Percentiles rank a stretch among this genome's conserved stretches.
phyloP scores from a whole-genome alignment of 768 basidiomycete species.

The Scleroderma bovista region DNA sequence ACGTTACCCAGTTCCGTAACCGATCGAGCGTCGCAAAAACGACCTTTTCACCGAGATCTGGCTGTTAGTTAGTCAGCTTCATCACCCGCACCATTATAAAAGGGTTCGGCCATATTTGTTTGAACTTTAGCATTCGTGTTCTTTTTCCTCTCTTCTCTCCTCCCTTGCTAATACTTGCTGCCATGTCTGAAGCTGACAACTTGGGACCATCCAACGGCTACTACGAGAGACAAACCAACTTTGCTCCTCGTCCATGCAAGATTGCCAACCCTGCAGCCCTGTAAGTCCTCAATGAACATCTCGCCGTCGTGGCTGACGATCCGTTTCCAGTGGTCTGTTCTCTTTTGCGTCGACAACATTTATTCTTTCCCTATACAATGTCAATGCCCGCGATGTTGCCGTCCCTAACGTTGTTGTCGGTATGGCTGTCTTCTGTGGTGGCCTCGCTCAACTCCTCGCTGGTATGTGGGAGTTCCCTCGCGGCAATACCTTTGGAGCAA shows the following conservation, averaged over 20 bases:
- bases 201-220: conserved; percentile 16
- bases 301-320: background rate
- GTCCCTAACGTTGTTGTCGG: conserved; percentile 72
- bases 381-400: conserved; percentile 45
- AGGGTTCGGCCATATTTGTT: background rate
- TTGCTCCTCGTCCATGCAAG: conserved; percentile 25
- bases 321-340: conserved; percentile 55
- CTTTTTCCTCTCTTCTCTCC: background rate
- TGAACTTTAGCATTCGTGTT: background rate
- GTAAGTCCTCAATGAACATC: conserved; percentile 12
- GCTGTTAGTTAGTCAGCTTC: too few relatives aligned
- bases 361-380: conserved; percentile 72
- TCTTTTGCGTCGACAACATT: conserved; percentile 83
- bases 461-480: conserved; percentile 85
- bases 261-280: conserved; percentile 53
- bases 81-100: background rate
- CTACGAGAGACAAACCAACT: conserved; percentile 2
- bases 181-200: conserved; percentile 36
- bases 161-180: background rate
- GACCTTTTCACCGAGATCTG: too few relatives aligned
- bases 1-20: too few relatives aligned
- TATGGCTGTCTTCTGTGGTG: conserved; percentile 83
- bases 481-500: conserved; percentile 67
- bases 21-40: too few relatives aligned
- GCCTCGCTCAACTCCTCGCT: conserved; percentile 79